A percentile compares a stretch with the other conserved stretches of the same genome.
These are phyloP conservation scores for Tolypocladium amazonense DNA, from an alignment of 2,329 filamentous ascomycete genomes.

Conservation along the genomic window DNA sequence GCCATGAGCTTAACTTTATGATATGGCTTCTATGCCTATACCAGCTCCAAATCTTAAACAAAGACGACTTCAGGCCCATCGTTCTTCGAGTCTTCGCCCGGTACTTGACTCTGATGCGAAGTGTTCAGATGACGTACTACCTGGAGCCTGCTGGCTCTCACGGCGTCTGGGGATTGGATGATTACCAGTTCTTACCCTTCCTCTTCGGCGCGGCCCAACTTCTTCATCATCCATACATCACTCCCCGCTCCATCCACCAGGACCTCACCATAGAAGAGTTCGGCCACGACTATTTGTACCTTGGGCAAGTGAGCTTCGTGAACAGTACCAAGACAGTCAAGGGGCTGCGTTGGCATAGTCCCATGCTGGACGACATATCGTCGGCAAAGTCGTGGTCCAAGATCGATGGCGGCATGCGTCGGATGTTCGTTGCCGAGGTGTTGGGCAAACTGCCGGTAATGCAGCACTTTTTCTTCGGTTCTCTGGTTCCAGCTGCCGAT, in stretches of 20 bases:
- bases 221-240: conserved; percentile 72
- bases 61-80: conserved; percentile 59
- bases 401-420: conserved; percentile 88
- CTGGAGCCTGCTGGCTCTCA: conserved; percentile 94
- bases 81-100: conserved; percentile 69
- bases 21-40: conserved; percentile 95
- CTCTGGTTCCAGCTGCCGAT: conserved; percentile 65
- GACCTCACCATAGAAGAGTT: conserved; percentile 80
- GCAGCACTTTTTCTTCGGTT: conserved; percentile 96
- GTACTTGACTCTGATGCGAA: conserved; percentile 80
- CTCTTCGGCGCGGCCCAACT: conserved; percentile 89
- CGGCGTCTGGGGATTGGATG: conserved; percentile 94
- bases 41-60: conserved; percentile 56
- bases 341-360: conserved; percentile 88
- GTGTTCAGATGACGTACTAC: conserved; percentile 85
- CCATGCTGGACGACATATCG: conserved; percentile 97
- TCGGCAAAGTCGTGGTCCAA: conserved; percentile 83
- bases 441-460: conserved; percentile 90
- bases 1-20: conserved; percentile 94
- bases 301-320: conserved; percentile 87
- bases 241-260: conserved; percentile 75
- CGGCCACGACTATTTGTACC: conserved; percentile 72
- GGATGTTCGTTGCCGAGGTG: conserved; percentile 94
- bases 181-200: conserved; percentile 95
- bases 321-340: conserved; percentile 95